Evolutionary conservation across 169 alveolate genomes (phyloP).

Genomic region (Fabrea salina): DNA sequence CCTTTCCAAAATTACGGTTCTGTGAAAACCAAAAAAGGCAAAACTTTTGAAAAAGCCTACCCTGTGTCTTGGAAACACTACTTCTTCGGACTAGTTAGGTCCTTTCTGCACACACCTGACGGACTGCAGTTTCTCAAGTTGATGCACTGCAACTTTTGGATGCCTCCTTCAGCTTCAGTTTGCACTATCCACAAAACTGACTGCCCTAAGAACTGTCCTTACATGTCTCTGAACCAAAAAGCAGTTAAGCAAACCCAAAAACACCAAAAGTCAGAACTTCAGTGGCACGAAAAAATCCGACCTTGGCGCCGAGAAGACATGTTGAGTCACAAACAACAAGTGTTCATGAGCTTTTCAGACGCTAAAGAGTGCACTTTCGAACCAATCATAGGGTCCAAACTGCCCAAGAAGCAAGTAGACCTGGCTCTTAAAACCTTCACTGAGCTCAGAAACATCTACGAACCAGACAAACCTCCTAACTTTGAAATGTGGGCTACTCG

Average conservation of each 20-base stretch:
- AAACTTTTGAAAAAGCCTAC: background rate
- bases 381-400: conserved; percentile 15
- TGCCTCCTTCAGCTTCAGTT: background rate
- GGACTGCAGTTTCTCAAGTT: background rate
- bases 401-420: background rate
- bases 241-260: background rate
- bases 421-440: background rate
- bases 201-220: conserved; percentile 4
- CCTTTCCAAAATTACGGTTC: conserved; percentile 12
- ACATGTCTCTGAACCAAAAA: background rate
- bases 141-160: background rate
- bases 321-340: background rate
- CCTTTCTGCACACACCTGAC: background rate
- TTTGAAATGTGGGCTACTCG: conserved; percentile 8
- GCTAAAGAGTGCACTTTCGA: conserved; percentile 27
- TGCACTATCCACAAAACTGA: conserved; percentile 12
- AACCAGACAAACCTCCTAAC: conserved; percentile 12
- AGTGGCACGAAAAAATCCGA: background rate
- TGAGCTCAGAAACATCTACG: background rate
- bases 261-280: background rate
- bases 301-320: conserved; percentile 6
- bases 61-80: background rate
- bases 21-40: background rate
- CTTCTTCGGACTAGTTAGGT: background rate
- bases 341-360: conserved; percentile 9